Evolutionary conservation across 2,329 filamentous ascomycete species (phyloP), one percentile per base, ranked within the genome.

Genomic region (Aspergillus udagawae): DNA sequence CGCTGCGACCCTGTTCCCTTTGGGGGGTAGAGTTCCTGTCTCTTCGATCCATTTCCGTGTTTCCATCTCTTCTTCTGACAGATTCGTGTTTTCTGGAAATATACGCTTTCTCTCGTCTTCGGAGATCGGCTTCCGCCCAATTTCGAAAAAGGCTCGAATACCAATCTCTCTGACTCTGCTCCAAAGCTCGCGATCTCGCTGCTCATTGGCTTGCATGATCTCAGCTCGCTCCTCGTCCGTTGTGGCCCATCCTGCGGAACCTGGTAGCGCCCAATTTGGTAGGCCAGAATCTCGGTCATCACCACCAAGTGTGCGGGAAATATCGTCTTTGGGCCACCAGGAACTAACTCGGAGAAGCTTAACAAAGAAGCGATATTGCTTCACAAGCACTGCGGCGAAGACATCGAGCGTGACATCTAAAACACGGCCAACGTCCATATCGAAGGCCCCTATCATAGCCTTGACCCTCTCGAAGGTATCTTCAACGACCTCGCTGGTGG

Each of bases 381-480:
- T 95, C 67, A 99, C 90, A 53, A 99, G 83, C 0, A 96, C 88
- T 12, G 92, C 91, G 1, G 94, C 94, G 69, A 96, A 96, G 32
- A 97, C 92, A 70, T 99, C 94, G 20, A 99, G 82, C 0, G 92
- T 95, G 23, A 97, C 91, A 72, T 99, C 94, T 10, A 99, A 82
- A 4, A 95, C 93, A 68, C 95, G 86, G 51, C 94, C 95, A 41
- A 97, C 94, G 71, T 99, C 94, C 60, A 99, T 82, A 73, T 99
- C 93, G 69, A 99, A 99, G 7, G 94, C 94, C 56, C 94, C 94
- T 63, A 99, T 96, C 66, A 99, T 83, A 17, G 90, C 93, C 75
- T 96, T 97, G 61, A 99, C 88, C 62, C 88, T 87, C 70, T 97
- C 90, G 67, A 96, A 97, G 0, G 92, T 92, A 67, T 92, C 88